Evolutionary conservation across 1,284 basidiomycete genomes (phyloP).

Genomic region (Ceratobasidium sp.): DNA sequence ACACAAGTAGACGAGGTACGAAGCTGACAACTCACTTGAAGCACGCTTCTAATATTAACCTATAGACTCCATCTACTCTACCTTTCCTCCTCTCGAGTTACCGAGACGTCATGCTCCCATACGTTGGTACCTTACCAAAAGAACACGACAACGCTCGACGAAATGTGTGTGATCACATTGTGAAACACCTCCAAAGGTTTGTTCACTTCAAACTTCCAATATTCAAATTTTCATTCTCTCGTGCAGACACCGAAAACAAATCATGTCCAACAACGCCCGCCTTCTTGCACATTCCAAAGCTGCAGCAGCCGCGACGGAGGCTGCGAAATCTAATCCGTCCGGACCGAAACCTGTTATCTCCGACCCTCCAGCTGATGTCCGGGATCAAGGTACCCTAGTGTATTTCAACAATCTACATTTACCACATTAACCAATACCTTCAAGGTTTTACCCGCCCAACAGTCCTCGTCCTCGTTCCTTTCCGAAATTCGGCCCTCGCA

Average conservation of each 20-base stretch:
- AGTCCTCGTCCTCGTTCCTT: conserved; percentile 90
- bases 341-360: conserved; percentile 51
- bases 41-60: not conserved
- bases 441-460: conserved; percentile 95
- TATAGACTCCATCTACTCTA: conserved; percentile 7
- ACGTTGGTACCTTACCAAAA: conserved; percentile 35
- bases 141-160: conserved; percentile 35
- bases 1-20: conserved; percentile 19
- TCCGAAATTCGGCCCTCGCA: conserved; percentile 86
- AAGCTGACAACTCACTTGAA: not conserved
- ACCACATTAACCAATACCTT: not conserved
- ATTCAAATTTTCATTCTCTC: not conserved
- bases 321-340: conserved; percentile 37
- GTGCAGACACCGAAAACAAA: conserved; percentile 38
- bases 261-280: conserved; percentile 48
- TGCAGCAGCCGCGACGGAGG: conserved; percentile 43
- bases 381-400: conserved; percentile 77
- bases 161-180: conserved; percentile 34
- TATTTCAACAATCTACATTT: not conserved
- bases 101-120: conserved; percentile 40
- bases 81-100: conserved; percentile 27
- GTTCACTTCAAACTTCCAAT: not conserved
- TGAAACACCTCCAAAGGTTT: conserved; percentile 29
- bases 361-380: conserved; percentile 75
- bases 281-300: conserved; percentile 47